Base-by-base conservation (phyloP, 129 eudicot species). In the Flaveria brownii region DNA sequence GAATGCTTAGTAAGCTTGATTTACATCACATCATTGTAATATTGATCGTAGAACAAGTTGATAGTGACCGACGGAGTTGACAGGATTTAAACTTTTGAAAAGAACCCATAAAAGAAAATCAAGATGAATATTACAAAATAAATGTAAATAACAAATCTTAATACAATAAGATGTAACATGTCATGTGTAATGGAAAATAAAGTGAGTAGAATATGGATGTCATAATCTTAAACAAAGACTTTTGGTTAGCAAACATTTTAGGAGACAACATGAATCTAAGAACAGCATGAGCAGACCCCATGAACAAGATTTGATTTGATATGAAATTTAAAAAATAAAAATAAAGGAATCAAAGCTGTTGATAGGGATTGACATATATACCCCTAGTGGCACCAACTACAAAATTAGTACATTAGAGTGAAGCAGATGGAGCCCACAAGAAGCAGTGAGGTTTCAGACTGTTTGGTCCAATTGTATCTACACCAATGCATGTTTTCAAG, bases 181-280 rank as follows among this genome's bases (percentile, higher is more conserved):
- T 62, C 68, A 62, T 62, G 68, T 62, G 68, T 42, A 62, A 62
- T 28, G 68, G 33, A 5, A 62, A 62, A 79, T 64, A 71, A 79
- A 79, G 83, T 71, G 68, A 64, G 68, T 75, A 71, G 67, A 78
- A 54, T 68, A 81, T 80, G 79, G 84, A 84, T 65, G 87, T 84
- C 87, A 71, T 66, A 80, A 76, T 84, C 84, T 84, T 84, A 51
- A 73, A 64, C 64, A 67, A 71, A 74, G 82, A 77, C 70, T 33
- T 62, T 79, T 71, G 78, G 57, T 73, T 79, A 72, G 73, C 83
- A 79, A 72, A 79, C 78, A 79, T 52, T 61, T 72, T 51, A 41
- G 85, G 87, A 51, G 80, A 84, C 87, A 80, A 41, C 69, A 76
- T 80, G 87, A 84, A 84, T 84, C 82, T 84, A 60, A 46, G 54